Evolutionary conservation across 2,329 filamentous ascomycete genomes (phyloP).

Genomic region (Xylariaceae sp.): DNA sequence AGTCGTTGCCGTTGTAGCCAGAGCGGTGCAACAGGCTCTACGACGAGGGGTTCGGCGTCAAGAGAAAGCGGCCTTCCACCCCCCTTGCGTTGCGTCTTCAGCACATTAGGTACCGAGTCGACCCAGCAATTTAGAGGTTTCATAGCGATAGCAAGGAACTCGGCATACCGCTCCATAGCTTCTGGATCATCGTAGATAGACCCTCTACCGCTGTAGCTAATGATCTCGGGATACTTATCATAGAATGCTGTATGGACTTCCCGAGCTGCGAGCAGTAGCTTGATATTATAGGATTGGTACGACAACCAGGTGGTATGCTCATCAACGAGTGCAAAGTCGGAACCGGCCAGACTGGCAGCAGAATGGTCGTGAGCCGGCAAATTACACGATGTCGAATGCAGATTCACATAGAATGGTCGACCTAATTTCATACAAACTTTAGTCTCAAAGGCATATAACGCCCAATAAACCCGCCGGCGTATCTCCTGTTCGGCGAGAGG

Average conservation of each 20-base stretch:
- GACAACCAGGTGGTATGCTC: slow-evolving; percentile 38
- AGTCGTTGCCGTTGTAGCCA: slow-evolving; percentile 42
- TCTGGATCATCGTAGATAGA: slow-evolving; percentile 21
- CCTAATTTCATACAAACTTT: slow-evolving; percentile 46
- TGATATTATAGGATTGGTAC: slow-evolving; percentile 32
- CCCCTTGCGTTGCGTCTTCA: slow-evolving; percentile 33
- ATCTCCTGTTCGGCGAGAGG: slow-evolving; percentile 18
- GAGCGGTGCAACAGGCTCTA: slow-evolving; percentile 35
- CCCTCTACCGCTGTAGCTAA: slow-evolving; percentile 22
- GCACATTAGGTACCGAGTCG: slow-evolving; percentile 31
- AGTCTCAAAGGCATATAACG: slow-evolving; percentile 44
- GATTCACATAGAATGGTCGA: slow-evolving; percentile 37
- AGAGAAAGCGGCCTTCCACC: slow-evolving; percentile 32
- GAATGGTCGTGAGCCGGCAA: slow-evolving; percentile 36
- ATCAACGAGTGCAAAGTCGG: slow-evolving; percentile 30
- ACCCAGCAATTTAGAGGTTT: slow-evolving; percentile 33
- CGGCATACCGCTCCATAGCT: slow-evolving; percentile 27
- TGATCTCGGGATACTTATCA: slow-evolving; percentile 28
- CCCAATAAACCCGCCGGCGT: slow-evolving; percentile 51
- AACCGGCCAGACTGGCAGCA: slow-evolving; percentile 27
- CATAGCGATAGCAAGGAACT: slow-evolving; percentile 17
- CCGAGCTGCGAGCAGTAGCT: slow-evolving; percentile 32
- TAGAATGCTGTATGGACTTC: slow-evolving; percentile 35
- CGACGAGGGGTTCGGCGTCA: slow-evolving; percentile 27
- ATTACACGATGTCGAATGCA: slow-evolving; percentile 32